Conservation (phyloP, 83 land plant genomes). For the Picea engelmannii region DNA sequence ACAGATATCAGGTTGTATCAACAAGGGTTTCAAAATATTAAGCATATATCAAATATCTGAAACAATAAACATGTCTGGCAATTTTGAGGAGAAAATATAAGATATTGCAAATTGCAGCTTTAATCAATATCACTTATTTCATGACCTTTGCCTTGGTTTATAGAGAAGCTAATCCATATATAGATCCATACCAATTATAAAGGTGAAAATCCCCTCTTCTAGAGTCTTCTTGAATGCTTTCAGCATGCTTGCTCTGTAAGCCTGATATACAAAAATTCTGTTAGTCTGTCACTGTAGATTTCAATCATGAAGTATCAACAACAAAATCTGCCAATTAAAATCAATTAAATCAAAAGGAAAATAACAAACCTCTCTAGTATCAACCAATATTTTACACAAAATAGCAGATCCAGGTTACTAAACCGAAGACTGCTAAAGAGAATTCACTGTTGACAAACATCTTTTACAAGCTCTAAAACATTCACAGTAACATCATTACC, state of each 20-base stretch:
- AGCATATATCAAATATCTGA: neutral
- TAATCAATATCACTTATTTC: neutral
- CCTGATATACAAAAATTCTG: conserved; percentile 40
- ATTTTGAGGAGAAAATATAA: neutral
- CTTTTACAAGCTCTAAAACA: neutral
- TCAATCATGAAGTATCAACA: neutral
- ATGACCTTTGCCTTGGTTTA: no score
- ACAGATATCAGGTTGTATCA: no score
- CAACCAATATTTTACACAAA: neutral
- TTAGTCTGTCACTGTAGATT: neutral
- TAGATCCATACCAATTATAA: conserved; percentile 76
- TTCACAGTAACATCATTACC: no score
- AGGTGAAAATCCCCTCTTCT: conserved; percentile 81
- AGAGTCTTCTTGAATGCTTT: conserved; percentile 89
- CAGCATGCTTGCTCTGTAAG: conserved; percentile 90
- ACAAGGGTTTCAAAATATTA: no score
- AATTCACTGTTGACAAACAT: neutral
- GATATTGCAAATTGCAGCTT: neutral
- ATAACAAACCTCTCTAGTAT: neutral
- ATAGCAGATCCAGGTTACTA: neutral
- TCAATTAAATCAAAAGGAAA: neutral
- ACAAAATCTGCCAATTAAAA: neutral
- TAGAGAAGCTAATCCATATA: conserved; percentile 10
- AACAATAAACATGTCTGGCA: neutral
- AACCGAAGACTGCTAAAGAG: neutral